Evolutionary conservation across 2,329 filamentous ascomycete species (phyloP), one percentile per base, ranked within the genome.

Genomic region (Talaromyces funiculosus): DNA sequence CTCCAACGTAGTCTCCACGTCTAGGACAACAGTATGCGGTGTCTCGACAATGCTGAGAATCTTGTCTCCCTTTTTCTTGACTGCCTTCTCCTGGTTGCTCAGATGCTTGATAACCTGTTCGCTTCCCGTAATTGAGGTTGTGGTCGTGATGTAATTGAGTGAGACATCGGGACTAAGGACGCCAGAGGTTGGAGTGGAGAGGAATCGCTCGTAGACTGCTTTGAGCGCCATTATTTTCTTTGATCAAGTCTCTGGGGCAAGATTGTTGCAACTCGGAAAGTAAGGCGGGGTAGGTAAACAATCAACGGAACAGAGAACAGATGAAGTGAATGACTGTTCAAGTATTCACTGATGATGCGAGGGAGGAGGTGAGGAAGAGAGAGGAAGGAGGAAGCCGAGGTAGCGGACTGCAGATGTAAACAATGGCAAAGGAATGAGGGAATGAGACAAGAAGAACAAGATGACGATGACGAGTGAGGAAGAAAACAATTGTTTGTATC

Each of bases 141-240:
- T 88, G 7, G 93, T 96, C 60, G 92, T 91, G 74, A 97, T 88
- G 80, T 97, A 99, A 80, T 93, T 86, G 67, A 92, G 78, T 47
- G 88, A 84, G 61, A 88, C 87, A 73, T 87, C 82, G 58, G 82
- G 77, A 37, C 86, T 81, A 69, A 93, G 79, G 60, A 84, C 77
- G 60, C 84, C 83, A 59, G 85, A 77, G 75, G 78, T 86, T 64
- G 88, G 88, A 64, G 84, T 80, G 70, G 83, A 81, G 60, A 92
- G 81, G 73, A 92, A 92, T 77, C 85, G 84, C 80, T 86, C 83
- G 79, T 93, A 93, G 63, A 82, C 73, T 57, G 72, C 69, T 67
- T 72, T 73, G 67, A 78, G 72, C 64, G 74, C 73, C 77, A 79
- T 79, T 55, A 67, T 57, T 20, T 22, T 24, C 20, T 7, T 49